phyloP scores from a whole-genome alignment of 371 early-diverging fungal species.

The Mortierella sp. region DNA sequence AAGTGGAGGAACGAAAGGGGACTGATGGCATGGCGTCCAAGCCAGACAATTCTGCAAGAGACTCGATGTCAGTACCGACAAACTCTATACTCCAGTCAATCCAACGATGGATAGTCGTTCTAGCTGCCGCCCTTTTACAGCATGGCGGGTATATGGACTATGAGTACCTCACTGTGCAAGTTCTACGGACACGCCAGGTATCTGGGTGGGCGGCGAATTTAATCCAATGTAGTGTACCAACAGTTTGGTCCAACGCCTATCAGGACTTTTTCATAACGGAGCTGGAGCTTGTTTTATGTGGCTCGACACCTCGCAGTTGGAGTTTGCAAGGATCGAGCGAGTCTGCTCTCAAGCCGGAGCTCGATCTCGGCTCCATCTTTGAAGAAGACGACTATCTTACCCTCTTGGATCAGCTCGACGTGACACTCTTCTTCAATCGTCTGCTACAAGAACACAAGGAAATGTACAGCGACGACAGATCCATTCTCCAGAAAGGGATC shows the following conservation, averaged over 20 bases:
- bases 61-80: conserved; percentile 5
- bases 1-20: conserved; percentile 14
- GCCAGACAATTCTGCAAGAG: not conserved
- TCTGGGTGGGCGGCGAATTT: conserved; percentile 67
- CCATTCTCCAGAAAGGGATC: conserved; percentile 40
- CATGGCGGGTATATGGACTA: conserved; percentile 47
- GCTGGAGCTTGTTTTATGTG: conserved; percentile 52
- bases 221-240: conserved; percentile 65
- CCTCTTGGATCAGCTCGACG: conserved; percentile 71
- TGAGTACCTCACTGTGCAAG: conserved; percentile 62
- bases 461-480: conserved; percentile 19
- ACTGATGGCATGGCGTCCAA: not conserved
- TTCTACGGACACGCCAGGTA: conserved; percentile 60
- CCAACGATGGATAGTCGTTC: conserved; percentile 66
- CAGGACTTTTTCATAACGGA: conserved; percentile 44
- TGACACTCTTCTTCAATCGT: conserved; percentile 59
- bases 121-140: conserved; percentile 56
- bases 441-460: conserved; percentile 43
- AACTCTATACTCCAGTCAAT: conserved; percentile 58
- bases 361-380: conserved; percentile 50
- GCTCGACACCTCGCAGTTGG: conserved; percentile 32
- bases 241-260: conserved; percentile 50
- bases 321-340: conserved; percentile 14
- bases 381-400: conserved; percentile 73
- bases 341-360: not conserved